Conservation (phyloP, 495 filamentous ascomycete genomes). For the Pseudoneurospora amorphoporcata region DNA sequence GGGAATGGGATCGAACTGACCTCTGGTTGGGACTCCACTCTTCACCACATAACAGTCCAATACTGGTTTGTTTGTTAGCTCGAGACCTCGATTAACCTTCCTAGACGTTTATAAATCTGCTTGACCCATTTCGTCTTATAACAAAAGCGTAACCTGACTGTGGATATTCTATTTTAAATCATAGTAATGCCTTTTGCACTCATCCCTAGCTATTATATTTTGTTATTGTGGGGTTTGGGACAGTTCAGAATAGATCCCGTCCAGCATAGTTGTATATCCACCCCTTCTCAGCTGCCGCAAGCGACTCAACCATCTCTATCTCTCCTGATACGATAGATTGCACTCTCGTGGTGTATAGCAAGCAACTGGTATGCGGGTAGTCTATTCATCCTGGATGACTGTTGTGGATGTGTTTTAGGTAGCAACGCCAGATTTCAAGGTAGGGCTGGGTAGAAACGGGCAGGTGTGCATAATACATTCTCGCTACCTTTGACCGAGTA, state of each 20-base stretch:
- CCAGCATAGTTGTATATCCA: background rate
- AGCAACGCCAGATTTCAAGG: background rate
- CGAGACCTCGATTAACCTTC: too few species aligned
- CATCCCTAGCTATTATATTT: too few species aligned
- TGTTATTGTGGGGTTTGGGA: too few species aligned
- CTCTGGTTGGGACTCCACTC: background rate
- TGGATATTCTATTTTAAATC: too few species aligned
- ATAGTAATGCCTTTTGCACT: too few species aligned
- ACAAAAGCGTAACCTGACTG: too few species aligned
- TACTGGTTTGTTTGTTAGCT: too few species aligned
- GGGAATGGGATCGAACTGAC: background rate
- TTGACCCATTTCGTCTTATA: too few species aligned
- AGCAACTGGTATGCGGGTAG: background rate
- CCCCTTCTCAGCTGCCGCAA: background rate
- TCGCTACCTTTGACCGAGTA: background rate
- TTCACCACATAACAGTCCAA: background rate
- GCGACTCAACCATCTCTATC: background rate
- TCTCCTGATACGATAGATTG: background rate
- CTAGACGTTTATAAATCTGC: too few species aligned
- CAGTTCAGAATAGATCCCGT: too few species aligned
- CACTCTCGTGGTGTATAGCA: background rate
- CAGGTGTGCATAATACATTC: background rate
- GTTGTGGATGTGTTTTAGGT: background rate
- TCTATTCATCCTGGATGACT: background rate
- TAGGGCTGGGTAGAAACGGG: background rate